Base-by-base conservation (phyloP, 2,329 filamentous ascomycete species). In the Aaosphaeria pasadenensis region DNA sequence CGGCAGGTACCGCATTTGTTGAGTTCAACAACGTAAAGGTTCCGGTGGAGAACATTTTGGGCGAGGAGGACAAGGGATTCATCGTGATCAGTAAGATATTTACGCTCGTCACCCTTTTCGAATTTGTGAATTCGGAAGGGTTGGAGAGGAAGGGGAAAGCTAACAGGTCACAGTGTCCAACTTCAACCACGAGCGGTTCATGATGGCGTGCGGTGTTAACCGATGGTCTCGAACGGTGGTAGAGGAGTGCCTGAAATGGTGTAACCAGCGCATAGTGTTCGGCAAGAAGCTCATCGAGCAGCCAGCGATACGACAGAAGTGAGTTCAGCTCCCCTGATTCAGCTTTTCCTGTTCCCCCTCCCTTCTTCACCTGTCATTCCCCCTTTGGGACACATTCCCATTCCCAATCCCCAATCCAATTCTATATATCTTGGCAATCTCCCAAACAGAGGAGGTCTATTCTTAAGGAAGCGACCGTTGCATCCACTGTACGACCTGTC, bases 21-120 rank as follows among this genome's bases (percentile, higher is more conserved):
- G 88, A 89, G 44, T 92, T 89, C 68, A 87, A 91, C 71, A 88
- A 94, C 57, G 89, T 91, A 70, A 91, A 90, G 74, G 89, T 95
- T 0, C 89, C 90, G 0, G 86, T 83, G 0, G 81, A 84, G 64
- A 85, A 94, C 69, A 75, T 95, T 11, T 75, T 95, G 5, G 90
- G 90, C 52, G 76, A 88, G 64, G 89, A 95, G 72, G 83, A 94
- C 76, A 88, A 92, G 74, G 90, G 90, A 5, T 91, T 95, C 63
- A 81, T 86, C 52, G 88, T 94, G 30, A 89, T 95, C 63, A 79
- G 60, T 66, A 53, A 55, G 24, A 33, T 11, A 30, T 40, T 11
- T 40, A 9, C 39, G 2, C 24, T 40, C 24, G 9, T 40, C 24
- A 24, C 17, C 7, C 30, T 17, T 17, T 30, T 11, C 41, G 4